phyloP scores from a whole-genome alignment of 768 basidiomycete genomes.

The Mrakia blollopis region DNA sequence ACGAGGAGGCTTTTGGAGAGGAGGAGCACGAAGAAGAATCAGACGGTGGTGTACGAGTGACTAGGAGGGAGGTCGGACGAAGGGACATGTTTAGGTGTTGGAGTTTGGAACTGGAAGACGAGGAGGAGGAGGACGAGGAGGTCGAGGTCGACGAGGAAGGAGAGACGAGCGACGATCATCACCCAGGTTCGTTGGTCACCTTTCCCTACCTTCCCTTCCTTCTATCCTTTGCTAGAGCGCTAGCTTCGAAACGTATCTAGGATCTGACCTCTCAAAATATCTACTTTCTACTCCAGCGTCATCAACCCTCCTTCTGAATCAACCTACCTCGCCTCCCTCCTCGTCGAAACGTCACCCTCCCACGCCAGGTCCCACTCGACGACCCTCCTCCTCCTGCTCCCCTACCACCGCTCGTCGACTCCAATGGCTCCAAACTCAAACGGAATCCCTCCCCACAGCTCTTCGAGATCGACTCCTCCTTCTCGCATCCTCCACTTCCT shows the following conservation, averaged over 20 bases:
- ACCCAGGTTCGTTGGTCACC: neutral
- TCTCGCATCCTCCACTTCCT: neutral
- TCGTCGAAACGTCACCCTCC: constrained; percentile 1
- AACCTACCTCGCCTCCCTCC: neutral
- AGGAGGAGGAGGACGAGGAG: neutral
- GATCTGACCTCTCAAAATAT: neutral
- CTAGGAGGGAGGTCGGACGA: neutral
- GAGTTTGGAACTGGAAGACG: neutral
- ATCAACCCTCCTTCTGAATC: neutral
- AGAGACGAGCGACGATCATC: neutral
- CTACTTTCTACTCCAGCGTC: neutral
- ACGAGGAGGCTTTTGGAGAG: neutral
- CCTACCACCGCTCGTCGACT: constrained; percentile 17
- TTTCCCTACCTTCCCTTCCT: neutral
- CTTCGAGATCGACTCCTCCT: constrained; percentile 21
- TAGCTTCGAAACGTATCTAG: neutral
- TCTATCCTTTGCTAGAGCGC: too few relatives aligned
- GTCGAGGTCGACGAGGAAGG: neutral
- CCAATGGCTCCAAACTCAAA: constrained; percentile 17
- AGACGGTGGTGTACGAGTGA: too few relatives aligned
- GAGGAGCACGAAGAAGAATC: neutral
- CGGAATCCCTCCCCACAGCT: constrained; percentile 12
- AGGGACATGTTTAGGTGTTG: constrained; percentile 11
- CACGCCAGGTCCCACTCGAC: neutral
- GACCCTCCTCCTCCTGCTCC: constrained; percentile 16